Evolutionary conservation across 2,329 filamentous ascomycete genomes (phyloP).

Genomic region (Penicillium sp.): DNA sequence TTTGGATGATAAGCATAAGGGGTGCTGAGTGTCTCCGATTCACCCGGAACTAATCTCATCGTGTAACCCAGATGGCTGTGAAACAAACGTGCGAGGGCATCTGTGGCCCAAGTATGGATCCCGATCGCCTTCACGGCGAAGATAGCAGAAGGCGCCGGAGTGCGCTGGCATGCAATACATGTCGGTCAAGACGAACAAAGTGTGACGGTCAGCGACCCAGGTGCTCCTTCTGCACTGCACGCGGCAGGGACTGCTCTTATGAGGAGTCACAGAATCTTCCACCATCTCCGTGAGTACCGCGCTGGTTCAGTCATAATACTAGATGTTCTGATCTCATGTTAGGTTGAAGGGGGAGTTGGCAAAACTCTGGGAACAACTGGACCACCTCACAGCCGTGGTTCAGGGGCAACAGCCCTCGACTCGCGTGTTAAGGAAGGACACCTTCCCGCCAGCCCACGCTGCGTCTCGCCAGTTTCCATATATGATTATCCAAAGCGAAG

Average conservation of each 20-base stretch:
- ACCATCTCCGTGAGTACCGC: not conserved
- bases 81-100: too few relatives aligned
- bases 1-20: too few relatives aligned
- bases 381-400: not conserved
- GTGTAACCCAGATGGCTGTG: too few relatives aligned
- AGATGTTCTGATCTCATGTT: not conserved
- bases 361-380: not conserved
- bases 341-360: conserved; percentile 1
- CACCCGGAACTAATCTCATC: too few relatives aligned
- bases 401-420: not conserved
- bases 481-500: not conserved
- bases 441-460: not conserved
- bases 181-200: conserved; percentile 19
- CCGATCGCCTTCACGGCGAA: not conserved
- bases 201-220: conserved; percentile 16
- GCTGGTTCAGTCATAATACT: not conserved
- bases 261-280: not conserved
- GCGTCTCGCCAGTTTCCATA: not conserved
- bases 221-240: conserved; percentile 15
- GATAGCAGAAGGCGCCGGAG: conserved; percentile 3
- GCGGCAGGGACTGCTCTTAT: conserved; percentile 15
- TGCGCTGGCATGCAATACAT: conserved; percentile 10
- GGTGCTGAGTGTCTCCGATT: too few relatives aligned
- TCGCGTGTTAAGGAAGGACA: not conserved
- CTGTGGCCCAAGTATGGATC: not conserved